Evolutionary conservation across 1,284 basidiomycete genomes (phyloP), one percentile per base, ranked within the genome.

Genomic region (Thelephora terrestris): DNA sequence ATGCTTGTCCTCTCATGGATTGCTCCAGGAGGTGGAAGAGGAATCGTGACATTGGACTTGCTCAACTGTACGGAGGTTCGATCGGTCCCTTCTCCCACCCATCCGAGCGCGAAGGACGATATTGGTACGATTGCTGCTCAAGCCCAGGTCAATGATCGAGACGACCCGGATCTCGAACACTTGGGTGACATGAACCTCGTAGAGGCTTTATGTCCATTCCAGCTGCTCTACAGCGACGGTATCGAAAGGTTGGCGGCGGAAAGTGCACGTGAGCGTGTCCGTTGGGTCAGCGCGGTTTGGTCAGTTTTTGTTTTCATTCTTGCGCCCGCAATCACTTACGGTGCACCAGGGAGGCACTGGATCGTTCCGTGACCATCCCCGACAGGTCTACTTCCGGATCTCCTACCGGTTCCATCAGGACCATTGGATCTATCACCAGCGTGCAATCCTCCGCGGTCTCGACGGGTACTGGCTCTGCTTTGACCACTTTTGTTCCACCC

Each of bases 241-340:
- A 80, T 89, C 1, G 91, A 94, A 62, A 68, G 90, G 10, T 61
- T 94, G 10, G 91, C 81, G 1, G 82, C 87, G 18, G 90, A 91
- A 58, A 91, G 85, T 52, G 76, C 90, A 4, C 64, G 84, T 49
- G 87, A 92, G 58, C 73, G 91, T 53, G 85, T 90, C 44, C 78
- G 84, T 63, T 93, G 91, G 91, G 86, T 92, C 20, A 85, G 83
- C 56, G 77, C 87, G 2, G 77, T 94, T 46, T 91, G 87, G 91
- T 90, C 57, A 45, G 80, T 67, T 0, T 66, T 36, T 18, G 12
- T 18, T 20, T 29, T 24, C 37, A 54, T 49, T 51, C 43, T 20
- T 46, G 45, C 44, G 16, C 42, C 50, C 46, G 37, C 18, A 53
- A 25, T 29, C 48, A 17, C 32, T 49, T 44, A 50, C 45, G 32